These are phyloP conservation scores for Elongisporangium senticosum DNA, from an alignment of 352 stramenopile genomes.

Conservation along the genomic window DNA sequence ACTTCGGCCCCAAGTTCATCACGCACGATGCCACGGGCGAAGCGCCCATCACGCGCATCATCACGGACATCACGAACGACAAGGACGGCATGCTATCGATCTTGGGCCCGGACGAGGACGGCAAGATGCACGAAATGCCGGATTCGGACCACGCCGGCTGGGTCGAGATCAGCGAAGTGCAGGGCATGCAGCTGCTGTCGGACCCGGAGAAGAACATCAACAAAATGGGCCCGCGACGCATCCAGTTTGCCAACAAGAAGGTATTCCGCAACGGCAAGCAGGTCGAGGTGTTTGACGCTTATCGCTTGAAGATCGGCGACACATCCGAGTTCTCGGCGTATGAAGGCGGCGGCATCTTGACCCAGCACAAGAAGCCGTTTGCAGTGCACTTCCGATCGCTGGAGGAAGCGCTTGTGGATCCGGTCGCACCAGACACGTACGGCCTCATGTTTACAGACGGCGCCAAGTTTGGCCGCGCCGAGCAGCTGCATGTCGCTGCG, in stretches of 20 bases:
- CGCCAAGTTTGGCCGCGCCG: slow-evolving; percentile 81
- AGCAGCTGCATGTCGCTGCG: slow-evolving; percentile 72
- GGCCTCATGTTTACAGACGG: slow-evolving; percentile 85
- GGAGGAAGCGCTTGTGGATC: slow-evolving; percentile 59
- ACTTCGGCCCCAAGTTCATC: slow-evolving; percentile 74
- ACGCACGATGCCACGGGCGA: slow-evolving; percentile 78
- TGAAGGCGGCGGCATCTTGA: slow-evolving; percentile 73
- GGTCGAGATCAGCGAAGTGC: slow-evolving; percentile 81
- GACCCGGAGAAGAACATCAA: slow-evolving; percentile 73
- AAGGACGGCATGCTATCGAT: slow-evolving; percentile 69
- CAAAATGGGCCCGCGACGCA: slow-evolving; percentile 61
- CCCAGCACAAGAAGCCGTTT: slow-evolving; percentile 81
- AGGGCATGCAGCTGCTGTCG: slow-evolving; percentile 62
- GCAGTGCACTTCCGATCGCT: slow-evolving; percentile 70
- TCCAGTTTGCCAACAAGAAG: slow-evolving; percentile 83
- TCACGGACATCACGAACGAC: slow-evolving; percentile 84
- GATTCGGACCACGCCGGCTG: slow-evolving; percentile 83
- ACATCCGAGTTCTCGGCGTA: slow-evolving; percentile 79
- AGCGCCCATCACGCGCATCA: slow-evolving; percentile 81
- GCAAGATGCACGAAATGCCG: slow-evolving; percentile 86
- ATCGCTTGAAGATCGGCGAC: slow-evolving; percentile 77
- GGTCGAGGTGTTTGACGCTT: slow-evolving; percentile 81
- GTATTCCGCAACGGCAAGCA: slow-evolving; percentile 83
- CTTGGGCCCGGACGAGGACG: slow-evolving; percentile 75
- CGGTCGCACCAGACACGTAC: slow-evolving; percentile 62